phyloP scores from a whole-genome alignment of 2,329 filamentous ascomycete species.

The Rhinocladiella mackenziei region DNA sequence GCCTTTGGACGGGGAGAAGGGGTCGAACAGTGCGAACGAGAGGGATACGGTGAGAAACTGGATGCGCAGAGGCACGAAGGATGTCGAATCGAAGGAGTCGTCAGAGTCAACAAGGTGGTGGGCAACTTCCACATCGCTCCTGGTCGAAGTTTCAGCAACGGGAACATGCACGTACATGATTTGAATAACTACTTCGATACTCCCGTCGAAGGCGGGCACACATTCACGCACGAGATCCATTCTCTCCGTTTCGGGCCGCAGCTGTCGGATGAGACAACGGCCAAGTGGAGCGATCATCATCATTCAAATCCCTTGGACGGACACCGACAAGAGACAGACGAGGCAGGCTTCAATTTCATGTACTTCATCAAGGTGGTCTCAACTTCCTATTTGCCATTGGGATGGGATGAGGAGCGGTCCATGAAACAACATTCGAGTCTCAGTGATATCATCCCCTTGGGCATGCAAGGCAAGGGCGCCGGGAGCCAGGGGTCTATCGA shows the following conservation, averaged over 20 bases:
- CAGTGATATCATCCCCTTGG: conserved; percentile 59
- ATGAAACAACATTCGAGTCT: conserved; percentile 37
- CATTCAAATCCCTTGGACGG: conserved; percentile 79
- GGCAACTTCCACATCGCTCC: conserved; percentile 99
- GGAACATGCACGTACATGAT: conserved; percentile 96
- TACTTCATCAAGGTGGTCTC: conserved; percentile 99
- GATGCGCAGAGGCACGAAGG: conserved; percentile 86
- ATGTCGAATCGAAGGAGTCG: conserved; percentile 84
- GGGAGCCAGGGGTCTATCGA: conserved; percentile 76
- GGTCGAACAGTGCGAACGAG: conserved; percentile 90
- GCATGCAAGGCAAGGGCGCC: conserved; percentile 63
- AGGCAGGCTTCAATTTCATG: conserved; percentile 93
- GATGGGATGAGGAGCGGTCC: conserved; percentile 66
- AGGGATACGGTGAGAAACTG: conserved; percentile 87
- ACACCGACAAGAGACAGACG: conserved; percentile 69
- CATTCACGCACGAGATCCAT: conserved; percentile 86
- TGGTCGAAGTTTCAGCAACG: conserved; percentile 90
- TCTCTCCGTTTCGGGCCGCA: conserved; percentile 88
- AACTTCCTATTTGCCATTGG: conserved; percentile 88
- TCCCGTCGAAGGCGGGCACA: conserved; percentile 66
- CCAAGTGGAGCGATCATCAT: conserved; percentile 85
- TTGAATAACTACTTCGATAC: conserved; percentile 89
- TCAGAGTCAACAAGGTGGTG: conserved; percentile 96
- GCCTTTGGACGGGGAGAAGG: conserved; percentile 88
- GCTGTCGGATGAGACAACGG: conserved; percentile 66